Percentiles rank a stretch among this genome's conserved stretches.
Evolutionary conservation across 305 asterid genomes (phyloP).

Genomic region (Euphrasia arctica): DNA sequence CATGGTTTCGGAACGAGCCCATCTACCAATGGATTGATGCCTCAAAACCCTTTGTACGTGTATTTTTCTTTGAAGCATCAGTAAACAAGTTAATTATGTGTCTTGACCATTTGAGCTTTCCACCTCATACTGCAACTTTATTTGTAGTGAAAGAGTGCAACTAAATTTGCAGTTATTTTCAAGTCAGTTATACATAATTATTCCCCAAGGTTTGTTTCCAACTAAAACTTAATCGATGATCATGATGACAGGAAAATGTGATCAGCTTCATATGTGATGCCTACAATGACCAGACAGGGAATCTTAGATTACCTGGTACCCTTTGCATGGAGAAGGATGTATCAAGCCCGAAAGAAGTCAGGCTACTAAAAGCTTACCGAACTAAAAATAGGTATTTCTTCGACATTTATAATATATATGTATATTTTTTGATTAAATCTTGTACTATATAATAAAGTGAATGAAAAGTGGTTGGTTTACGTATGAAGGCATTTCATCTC

Average conservation of each 20-base stretch:
- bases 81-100: background rate
- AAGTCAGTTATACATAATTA: background rate
- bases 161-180: too few relatives aligned
- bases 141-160: too few relatives aligned
- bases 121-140: background rate
- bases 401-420: background rate
- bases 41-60: conserved; percentile 75
- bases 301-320: conserved; percentile 54
- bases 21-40: conserved; percentile 96
- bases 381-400: conserved; percentile 60
- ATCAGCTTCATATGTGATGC: conserved; percentile 64
- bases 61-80: conserved; percentile 8
- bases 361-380: conserved; percentile 63
- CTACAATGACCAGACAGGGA: conserved; percentile 48
- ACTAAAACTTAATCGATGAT: background rate
- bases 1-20: conserved; percentile 95
- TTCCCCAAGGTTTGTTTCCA: background rate
- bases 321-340: conserved; percentile 71
- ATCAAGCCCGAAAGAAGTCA: conserved; percentile 44
- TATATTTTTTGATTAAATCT: background rate
- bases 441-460: background rate
- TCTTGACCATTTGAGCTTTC: background rate
- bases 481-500: conserved; percentile 61
- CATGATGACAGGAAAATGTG: conserved; percentile 62
- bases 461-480: conserved; percentile 19